Base-by-base conservation (phyloP, 2,329 filamentous ascomycete species). In the Nemania serpens region DNA sequence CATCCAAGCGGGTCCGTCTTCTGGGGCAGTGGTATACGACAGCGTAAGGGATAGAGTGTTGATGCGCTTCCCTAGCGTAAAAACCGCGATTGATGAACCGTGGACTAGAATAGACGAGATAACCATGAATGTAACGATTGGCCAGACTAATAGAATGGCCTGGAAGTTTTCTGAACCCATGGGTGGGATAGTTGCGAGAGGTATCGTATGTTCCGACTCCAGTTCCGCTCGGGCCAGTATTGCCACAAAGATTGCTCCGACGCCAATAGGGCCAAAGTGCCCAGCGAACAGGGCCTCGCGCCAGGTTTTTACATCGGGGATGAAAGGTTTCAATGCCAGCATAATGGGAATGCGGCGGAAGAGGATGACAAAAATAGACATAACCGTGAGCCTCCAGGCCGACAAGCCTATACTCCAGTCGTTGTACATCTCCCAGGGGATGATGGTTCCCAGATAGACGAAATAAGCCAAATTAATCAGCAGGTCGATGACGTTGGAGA, bases 401-500 rank as follows among this genome's bases (percentile, higher is more conserved):
- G 85, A 83, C 50, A 96, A 80, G 41, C 94, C 93, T 58, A 96
- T 80, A 0, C 81, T 80, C 1, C 84, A 81, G 61, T 88, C 82
- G 79, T 98, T 97, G 83, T 88, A 99, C 74, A 92, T 88, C 69
- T 90, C 86, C 95, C 95, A 99, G 1, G 95, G 95, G 63, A 99
- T 95, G 75, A 99, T 97, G 55, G 95, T 92, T 55, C 95, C 95
- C 66, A 99, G 90, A 75, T 95, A 99, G 69, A 99, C 95, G 75
- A 99, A 99, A 77, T 98, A 99, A 2, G 94, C 86, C 87, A 99
- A 85, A 77, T 99, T 99, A 79, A 99, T 88, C 63, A 99, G 81
- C 75, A 99, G 78, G 81, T 99, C 95, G 72, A 99, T 99, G 74
- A 99, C 95, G 86, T 99, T 98, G 75, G 94, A 98, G 10, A 99